phyloP scores from a whole-genome alignment of 2,329 filamentous ascomycete species.

The Fusarium sp. region DNA sequence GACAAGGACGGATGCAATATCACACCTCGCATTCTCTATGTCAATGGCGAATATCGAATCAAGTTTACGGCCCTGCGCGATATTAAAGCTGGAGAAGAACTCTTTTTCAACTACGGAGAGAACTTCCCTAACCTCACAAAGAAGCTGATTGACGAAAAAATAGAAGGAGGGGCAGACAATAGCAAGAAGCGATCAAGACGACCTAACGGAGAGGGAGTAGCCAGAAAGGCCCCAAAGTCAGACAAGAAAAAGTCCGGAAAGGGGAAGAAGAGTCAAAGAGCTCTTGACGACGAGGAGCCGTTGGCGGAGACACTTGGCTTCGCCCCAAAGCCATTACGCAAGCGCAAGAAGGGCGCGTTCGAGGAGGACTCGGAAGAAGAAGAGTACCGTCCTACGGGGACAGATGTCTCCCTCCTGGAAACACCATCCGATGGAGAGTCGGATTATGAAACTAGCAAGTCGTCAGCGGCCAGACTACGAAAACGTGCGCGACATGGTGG shows the following conservation, averaged over 20 bases:
- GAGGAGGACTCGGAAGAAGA: constrained; percentile 50
- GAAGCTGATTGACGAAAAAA: constrained; percentile 56
- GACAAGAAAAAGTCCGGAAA: constrained; percentile 44
- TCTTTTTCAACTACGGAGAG: constrained; percentile 85
- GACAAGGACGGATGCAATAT: constrained; percentile 69
- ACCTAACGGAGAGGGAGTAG: constrained; percentile 37
- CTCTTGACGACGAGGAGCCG: constrained; percentile 38
- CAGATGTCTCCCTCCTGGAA: constrained; percentile 39
- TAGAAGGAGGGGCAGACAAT: constrained; percentile 47
- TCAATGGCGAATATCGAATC: constrained; percentile 81
- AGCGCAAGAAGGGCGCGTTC: constrained; percentile 47
- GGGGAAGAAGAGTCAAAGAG: constrained; percentile 22
- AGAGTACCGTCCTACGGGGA: constrained; percentile 46
- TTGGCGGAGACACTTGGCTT: constrained; percentile 27
- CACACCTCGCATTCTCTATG: constrained; percentile 74
- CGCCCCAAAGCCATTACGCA: constrained; percentile 37
- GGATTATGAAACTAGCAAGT: constrained; percentile 38
- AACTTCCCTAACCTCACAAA: constrained; percentile 71
- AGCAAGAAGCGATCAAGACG: constrained; percentile 47
- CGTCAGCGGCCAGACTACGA: constrained; percentile 44
- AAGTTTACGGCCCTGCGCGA: constrained; percentile 76
- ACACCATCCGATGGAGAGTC: constrained; percentile 43
- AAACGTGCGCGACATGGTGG: constrained; percentile 39
- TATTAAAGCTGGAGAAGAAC: constrained; percentile 78
- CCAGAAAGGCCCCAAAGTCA: constrained; percentile 44